Conservation (phyloP, 257 asterid species). For the Nicotiana benthamiana region DNA sequence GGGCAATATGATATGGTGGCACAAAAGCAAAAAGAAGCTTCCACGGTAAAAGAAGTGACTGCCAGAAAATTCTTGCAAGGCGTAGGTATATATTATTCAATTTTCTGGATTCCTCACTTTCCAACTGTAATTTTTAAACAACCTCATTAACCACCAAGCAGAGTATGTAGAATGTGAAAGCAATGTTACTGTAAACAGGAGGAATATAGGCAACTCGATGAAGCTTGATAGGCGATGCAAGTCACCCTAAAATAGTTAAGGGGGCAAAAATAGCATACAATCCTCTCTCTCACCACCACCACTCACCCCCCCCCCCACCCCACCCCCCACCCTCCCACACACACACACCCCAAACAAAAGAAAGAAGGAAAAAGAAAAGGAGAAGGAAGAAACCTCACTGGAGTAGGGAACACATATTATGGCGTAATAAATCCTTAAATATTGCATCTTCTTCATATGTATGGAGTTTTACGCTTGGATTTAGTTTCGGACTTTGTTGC, state of each 20-base stretch:
- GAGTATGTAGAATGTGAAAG: not conserved
- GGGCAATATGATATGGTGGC: conserved; percentile 87
- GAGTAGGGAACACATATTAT: not conserved
- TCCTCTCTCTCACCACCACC: not conserved
- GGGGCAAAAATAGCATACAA: not conserved
- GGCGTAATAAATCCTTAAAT: not conserved
- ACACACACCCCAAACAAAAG: not conserved
- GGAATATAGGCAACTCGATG: not conserved
- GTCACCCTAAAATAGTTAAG: not conserved
- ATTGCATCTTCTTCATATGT: not conserved
- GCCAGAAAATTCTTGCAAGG: conserved; percentile 47
- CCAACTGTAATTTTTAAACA: conserved; percentile 40
- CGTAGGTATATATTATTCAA: conserved; percentile 26
- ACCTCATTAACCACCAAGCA: not conserved
- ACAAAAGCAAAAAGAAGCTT: conserved; percentile 74
- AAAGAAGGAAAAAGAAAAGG: too few relatives aligned
- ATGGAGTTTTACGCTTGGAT: not conserved
- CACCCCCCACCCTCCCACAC: not conserved
- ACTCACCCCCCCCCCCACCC: too few relatives aligned
- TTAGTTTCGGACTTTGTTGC: too few relatives aligned
- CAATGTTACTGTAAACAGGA: not conserved
- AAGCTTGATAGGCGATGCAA: not conserved
- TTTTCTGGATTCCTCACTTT: conserved; percentile 45
- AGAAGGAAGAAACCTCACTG: not conserved
- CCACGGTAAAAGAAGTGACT: conserved; percentile 70